Evolutionary conservation across 495 filamentous ascomycete species (phyloP).

Genomic region (Margaritispora aquatica): DNA sequence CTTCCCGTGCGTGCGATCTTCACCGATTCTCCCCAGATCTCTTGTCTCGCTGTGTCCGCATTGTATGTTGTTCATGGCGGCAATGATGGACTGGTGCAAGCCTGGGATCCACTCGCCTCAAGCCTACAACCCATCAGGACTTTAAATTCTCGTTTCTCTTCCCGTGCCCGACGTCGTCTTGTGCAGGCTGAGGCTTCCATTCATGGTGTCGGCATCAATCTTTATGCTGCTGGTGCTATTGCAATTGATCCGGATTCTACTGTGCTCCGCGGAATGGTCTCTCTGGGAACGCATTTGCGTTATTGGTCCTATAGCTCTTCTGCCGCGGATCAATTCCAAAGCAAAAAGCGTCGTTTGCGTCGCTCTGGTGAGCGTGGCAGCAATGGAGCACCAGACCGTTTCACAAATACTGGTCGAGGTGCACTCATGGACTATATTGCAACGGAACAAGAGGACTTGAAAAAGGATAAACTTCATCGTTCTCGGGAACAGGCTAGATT

Average conservation of each 20-base stretch:
- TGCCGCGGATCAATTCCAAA: slow-evolving; percentile 57
- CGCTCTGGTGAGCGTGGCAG: slow-evolving; percentile 48
- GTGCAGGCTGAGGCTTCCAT: slow-evolving; percentile 64
- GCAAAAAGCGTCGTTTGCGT: slow-evolving; percentile 55
- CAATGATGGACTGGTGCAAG: slow-evolving; percentile 90
- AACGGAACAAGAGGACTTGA: slow-evolving; percentile 72
- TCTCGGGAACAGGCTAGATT: slow-evolving; percentile 57
- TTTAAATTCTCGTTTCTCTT: slow-evolving; percentile 80
- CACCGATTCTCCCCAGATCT: slow-evolving; percentile 85
- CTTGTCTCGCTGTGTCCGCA: slow-evolving; percentile 78
- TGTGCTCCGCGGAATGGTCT: slow-evolving; percentile 82
- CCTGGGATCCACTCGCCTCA: slow-evolving; percentile 92
- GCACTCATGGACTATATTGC: slow-evolving; percentile 73
- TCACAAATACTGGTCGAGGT: slow-evolving; percentile 53
- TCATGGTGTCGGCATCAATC: slow-evolving; percentile 64
- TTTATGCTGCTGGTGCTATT: slow-evolving; percentile 78
- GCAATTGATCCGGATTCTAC: slow-evolving; percentile 86
- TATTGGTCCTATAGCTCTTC: slow-evolving; percentile 91
- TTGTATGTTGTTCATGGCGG: slow-evolving; percentile 89
- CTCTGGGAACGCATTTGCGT: slow-evolving; percentile 77
- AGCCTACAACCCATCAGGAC: slow-evolving; percentile 74
- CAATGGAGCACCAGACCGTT: slow-evolving; percentile 49
- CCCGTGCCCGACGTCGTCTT: slow-evolving; percentile 67
- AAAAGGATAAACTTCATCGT: slow-evolving; percentile 56
- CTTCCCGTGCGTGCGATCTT: slow-evolving; percentile 73